These are phyloP conservation scores for Fraxinus sp. DNA, from an alignment of 305 asterid species.

Conservation along the genomic window DNA sequence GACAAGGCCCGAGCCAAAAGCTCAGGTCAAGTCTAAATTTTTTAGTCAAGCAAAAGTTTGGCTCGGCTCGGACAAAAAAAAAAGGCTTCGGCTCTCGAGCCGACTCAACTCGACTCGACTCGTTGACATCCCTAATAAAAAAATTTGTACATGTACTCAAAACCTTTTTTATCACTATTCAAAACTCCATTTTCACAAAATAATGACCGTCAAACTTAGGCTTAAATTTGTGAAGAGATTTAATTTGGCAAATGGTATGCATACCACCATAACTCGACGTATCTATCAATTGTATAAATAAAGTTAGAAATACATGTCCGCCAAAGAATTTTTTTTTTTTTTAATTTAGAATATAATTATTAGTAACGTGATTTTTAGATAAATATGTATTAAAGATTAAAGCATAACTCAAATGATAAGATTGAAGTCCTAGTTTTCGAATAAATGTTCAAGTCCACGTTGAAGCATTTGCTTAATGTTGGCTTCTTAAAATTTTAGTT, in stretches of 20 bases:
- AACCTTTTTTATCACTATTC: no score
- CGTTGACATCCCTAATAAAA: no score
- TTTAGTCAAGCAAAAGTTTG: no score
- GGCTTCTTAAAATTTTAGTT: neutral
- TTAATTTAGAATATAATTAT: neutral
- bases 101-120: no score
- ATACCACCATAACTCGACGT: neutral
- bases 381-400: neutral
- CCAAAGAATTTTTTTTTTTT: neutral
- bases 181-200: no score
- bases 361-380: neutral
- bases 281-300: neutral
- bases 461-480: neutral
- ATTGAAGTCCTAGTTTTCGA: neutral
- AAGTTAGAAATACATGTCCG: neutral
- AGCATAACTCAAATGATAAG: neutral
- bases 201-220: no score
- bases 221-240: neutral
- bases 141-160: no score
- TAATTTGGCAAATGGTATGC: neutral
- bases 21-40: no score
- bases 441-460: neutral
- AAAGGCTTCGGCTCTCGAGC: no score
- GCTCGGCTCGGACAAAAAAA: no score
- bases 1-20: no score